phyloP scores from a whole-genome alignment of 805 yeast genomes.

The Candida rishiriensis region DNA sequence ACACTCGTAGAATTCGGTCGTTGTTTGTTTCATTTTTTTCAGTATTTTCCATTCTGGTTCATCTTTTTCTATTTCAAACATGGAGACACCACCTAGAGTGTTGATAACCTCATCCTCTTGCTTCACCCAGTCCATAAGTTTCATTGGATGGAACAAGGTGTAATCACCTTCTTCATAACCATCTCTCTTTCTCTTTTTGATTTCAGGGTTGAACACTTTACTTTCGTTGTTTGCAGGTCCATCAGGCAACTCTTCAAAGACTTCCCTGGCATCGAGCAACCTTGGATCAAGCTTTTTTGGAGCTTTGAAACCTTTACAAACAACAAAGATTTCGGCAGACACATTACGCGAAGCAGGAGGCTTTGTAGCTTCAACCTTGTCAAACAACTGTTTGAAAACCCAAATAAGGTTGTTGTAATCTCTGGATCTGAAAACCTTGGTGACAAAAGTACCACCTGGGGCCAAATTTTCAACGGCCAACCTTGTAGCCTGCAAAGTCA shows the following conservation, averaged over 20 bases:
- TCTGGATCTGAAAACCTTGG: slow-evolving; percentile 97
- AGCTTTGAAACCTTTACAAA: slow-evolving; percentile 92
- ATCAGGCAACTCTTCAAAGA: slow-evolving; percentile 84
- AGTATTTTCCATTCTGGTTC: slow-evolving; percentile 72
- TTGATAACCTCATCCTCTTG: slow-evolving; percentile 75
- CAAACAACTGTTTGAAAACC: slow-evolving; percentile 95
- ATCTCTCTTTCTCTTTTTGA: slow-evolving; percentile 82
- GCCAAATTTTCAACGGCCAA: slow-evolving; percentile 89
- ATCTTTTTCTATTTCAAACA: slow-evolving; percentile 55
- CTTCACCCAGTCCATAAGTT: slow-evolving; percentile 76
- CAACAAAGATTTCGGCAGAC: slow-evolving; percentile 98
- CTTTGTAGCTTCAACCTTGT: slow-evolving; percentile 96
- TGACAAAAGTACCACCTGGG: slow-evolving; percentile 92
- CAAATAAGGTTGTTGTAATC: slow-evolving; percentile 96
- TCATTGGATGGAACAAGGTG: slow-evolving; percentile 61
- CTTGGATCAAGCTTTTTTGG: slow-evolving; percentile 94
- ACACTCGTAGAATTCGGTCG: slow-evolving; percentile 74
- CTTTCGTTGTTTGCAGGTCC: slow-evolving; percentile 80
- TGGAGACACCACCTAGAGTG: slow-evolving; percentile 68
- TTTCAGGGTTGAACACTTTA: slow-evolving; percentile 91
- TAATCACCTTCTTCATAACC: slow-evolving; percentile 97
- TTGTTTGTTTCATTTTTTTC: slow-evolving; percentile 69
- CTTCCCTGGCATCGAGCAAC: slow-evolving; percentile 85
- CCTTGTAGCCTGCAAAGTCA: slow-evolving; percentile 88
- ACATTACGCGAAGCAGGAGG: slow-evolving; percentile 99